A percentile compares a stretch with the other conserved stretches of the same genome.
Evolutionary conservation across 2,329 filamentous ascomycete species (phyloP).

Genomic region (Penicillium sp.): DNA sequence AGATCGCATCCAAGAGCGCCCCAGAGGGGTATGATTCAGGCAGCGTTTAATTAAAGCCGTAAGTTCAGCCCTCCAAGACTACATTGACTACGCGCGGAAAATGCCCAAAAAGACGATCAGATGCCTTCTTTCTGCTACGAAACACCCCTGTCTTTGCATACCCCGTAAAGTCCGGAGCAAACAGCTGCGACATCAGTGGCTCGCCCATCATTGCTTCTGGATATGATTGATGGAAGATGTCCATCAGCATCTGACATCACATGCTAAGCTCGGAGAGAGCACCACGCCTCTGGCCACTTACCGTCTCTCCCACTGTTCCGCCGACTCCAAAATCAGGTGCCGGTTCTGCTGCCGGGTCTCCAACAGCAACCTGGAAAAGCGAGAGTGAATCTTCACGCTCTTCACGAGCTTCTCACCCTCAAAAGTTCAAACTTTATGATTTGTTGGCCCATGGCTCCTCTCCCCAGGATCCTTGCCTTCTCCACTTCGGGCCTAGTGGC

Average conservation of each 20-base stretch:
- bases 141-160: background rate
- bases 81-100: background rate
- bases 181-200: background rate
- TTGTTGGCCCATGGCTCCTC: background rate
- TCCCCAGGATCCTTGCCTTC: background rate
- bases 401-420: slow-evolving; percentile 1
- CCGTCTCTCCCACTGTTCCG: background rate
- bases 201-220: background rate
- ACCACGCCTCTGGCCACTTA: background rate
- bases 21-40: background rate
- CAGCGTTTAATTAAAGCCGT: background rate
- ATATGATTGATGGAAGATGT: slow-evolving; percentile 10
- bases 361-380: background rate
- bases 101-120: slow-evolving; percentile 1
- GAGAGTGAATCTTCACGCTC: background rate
- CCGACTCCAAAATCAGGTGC: background rate
- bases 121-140: background rate
- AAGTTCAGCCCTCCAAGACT: background rate
- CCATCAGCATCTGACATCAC: slow-evolving; percentile 15
- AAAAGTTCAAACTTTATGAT: background rate
- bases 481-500: slow-evolving; percentile 7
- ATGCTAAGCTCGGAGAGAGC: slow-evolving; percentile 13
- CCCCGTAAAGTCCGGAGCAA: slow-evolving; percentile 1
- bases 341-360: background rate
- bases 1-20: background rate